Evolutionary conservation across 257 asterid species (phyloP).

Genomic region (Linaria vulgaris): DNA sequence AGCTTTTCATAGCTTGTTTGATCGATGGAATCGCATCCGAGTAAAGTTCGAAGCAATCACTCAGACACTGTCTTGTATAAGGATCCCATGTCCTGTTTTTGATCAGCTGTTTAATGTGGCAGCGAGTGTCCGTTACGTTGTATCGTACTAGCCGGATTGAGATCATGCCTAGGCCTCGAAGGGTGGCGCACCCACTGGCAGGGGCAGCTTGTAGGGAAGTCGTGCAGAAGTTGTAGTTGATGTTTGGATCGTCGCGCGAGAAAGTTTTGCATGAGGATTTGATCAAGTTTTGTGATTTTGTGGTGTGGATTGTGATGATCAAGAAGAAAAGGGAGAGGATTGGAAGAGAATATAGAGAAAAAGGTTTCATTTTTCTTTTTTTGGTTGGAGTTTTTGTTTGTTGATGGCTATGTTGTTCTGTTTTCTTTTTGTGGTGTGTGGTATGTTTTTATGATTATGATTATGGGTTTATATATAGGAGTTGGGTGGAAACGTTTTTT

Average conservation of each 20-base stretch:
- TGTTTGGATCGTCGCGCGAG: constrained; percentile 48
- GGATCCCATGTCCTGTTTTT: constrained; percentile 32
- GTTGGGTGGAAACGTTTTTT: constrained; percentile 12
- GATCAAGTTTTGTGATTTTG: constrained; percentile 40
- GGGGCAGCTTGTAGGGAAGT: constrained; percentile 75
- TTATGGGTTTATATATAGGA: constrained; percentile 28
- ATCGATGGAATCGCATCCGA: constrained; percentile 44
- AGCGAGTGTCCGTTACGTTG: constrained; percentile 72
- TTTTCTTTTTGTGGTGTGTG: neutral
- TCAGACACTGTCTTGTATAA: constrained; percentile 35
- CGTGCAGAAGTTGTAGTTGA: constrained; percentile 55
- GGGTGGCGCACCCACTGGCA: constrained; percentile 57
- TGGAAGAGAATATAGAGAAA: constrained; percentile 14
- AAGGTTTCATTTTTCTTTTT: constrained; percentile 26
- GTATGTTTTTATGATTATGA: neutral
- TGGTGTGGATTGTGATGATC: constrained; percentile 18
- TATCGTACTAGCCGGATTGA: constrained; percentile 48
- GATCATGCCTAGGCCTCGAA: constrained; percentile 57
- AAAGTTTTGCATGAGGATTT: constrained; percentile 44
- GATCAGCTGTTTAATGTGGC: constrained; percentile 41
- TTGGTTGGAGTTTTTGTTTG: no score
- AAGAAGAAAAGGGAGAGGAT: constrained; percentile 27
- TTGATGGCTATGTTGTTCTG: no score
- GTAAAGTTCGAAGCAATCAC: constrained; percentile 56
- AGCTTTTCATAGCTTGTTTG: constrained; percentile 52